Percentiles rank a stretch among this genome's conserved stretches.
Evolutionary conservation across 2,329 filamentous ascomycete genomes (phyloP).

Genomic region (Corinectria fuckeliana): DNA sequence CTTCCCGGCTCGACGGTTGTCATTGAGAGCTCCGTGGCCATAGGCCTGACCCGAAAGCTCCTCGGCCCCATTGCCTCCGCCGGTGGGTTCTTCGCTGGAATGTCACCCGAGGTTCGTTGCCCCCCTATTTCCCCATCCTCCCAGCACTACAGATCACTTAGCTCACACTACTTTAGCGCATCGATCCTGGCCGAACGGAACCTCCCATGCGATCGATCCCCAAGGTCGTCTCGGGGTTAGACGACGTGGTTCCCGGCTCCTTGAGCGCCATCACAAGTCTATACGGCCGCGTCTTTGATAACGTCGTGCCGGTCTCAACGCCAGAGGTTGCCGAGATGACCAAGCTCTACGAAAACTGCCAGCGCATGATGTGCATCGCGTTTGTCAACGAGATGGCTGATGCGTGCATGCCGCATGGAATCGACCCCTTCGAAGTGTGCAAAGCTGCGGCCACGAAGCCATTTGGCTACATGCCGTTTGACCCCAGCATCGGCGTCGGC

Average conservation of each 20-base stretch:
- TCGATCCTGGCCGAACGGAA: slow-evolving; percentile 56
- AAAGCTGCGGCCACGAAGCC: slow-evolving; percentile 56
- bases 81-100: slow-evolving; percentile 51
- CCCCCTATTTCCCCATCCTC: rapidly evolving
- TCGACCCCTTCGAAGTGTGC: slow-evolving; percentile 58
- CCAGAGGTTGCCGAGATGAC: slow-evolving; percentile 63
- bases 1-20: slow-evolving; percentile 53
- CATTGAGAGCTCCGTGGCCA: slow-evolving; percentile 46
- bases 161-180: slow-evolving; percentile 42
- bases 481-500: slow-evolving; percentile 56
- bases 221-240: slow-evolving; percentile 59
- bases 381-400: slow-evolving; percentile 63
- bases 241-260: slow-evolving; percentile 52
- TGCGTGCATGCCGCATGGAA: slow-evolving; percentile 51
- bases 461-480: slow-evolving; percentile 57
- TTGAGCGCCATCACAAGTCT: slow-evolving; percentile 49
- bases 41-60: slow-evolving; percentile 48
- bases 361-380: slow-evolving; percentile 59
- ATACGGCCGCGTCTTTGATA: slow-evolving; percentile 53
- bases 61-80: slow-evolving; percentile 51
- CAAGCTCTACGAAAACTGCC: slow-evolving; percentile 63
- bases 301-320: slow-evolving; percentile 52
- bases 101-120: slow-evolving; percentile 50
- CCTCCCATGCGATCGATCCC: slow-evolving; percentile 52
- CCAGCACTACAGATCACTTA: not conserved